Percentiles rank a stretch among this genome's conserved stretches.
Evolutionary conservation across 108 stramenopile genomes (phyloP).

Genomic region (Fistulifera solaris): DNA sequence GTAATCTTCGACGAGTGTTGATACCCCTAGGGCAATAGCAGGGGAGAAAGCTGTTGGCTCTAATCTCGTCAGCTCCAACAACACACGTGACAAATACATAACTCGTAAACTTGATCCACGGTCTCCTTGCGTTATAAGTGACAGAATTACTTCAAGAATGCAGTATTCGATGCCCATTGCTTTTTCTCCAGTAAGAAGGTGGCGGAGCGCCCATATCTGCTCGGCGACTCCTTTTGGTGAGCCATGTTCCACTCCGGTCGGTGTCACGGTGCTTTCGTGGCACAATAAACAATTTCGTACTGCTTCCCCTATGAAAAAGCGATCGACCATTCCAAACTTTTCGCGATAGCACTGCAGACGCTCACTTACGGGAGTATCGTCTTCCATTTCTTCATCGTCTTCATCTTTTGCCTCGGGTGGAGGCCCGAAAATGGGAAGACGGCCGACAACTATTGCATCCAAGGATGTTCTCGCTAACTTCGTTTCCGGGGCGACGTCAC

Average conservation of each 20-base stretch:
- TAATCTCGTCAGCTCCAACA: slow-evolving; percentile 68
- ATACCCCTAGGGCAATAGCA: slow-evolving; percentile 54
- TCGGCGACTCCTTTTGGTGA: slow-evolving; percentile 64
- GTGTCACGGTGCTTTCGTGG: slow-evolving; percentile 52
- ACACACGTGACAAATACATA: slow-evolving; percentile 54
- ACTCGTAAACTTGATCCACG: slow-evolving; percentile 24
- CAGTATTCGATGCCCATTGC: slow-evolving; percentile 3
- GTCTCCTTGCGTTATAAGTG: slow-evolving; percentile 47
- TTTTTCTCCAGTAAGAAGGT: slow-evolving; percentile 25
- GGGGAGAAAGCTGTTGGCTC: slow-evolving; percentile 58
- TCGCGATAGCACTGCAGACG: slow-evolving; percentile 48
- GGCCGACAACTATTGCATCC: slow-evolving; percentile 49
- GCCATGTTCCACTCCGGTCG: slow-evolving; percentile 59
- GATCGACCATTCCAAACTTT: slow-evolving; percentile 53
- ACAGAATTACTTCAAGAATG: slow-evolving; percentile 64
- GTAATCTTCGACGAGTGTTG: slow-evolving; percentile 67
- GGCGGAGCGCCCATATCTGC: slow-evolving; percentile 48
- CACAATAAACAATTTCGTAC: slow-evolving; percentile 65
- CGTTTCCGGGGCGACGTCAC: background rate
- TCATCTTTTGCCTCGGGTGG: slow-evolving; percentile 27
- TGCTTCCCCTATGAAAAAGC: slow-evolving; percentile 62
- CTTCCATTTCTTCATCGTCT: slow-evolving; percentile 51
- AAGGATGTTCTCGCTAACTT: background rate
- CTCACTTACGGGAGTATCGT: slow-evolving; percentile 51
- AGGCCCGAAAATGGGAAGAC: slow-evolving; percentile 78